Conservation (phyloP, 805 yeast genomes). For the Martiniozyma abietophila region DNA sequence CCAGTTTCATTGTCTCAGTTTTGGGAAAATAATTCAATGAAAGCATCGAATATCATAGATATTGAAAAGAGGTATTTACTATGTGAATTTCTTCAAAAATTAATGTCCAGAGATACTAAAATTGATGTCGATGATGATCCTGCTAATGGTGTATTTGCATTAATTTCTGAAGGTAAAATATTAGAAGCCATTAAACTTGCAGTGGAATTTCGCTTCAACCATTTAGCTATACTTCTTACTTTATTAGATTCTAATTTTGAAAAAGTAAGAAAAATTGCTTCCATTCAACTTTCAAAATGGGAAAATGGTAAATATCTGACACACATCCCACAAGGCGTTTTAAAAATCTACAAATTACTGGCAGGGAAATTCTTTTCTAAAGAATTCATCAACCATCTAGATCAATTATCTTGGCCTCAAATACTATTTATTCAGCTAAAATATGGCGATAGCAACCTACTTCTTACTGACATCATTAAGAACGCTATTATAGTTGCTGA, state of each 20-base stretch:
- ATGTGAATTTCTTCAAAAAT: slow-evolving; percentile 47
- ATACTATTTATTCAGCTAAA: slow-evolving; percentile 50
- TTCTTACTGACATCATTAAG: slow-evolving; percentile 26
- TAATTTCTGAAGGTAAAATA: slow-evolving; percentile 46
- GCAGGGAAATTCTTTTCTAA: slow-evolving; percentile 37
- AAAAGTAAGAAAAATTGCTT: slow-evolving; percentile 45
- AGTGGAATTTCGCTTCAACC: slow-evolving; percentile 50
- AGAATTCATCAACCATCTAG: slow-evolving; percentile 26
- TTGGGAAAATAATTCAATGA: slow-evolving; percentile 6
- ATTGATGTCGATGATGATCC: slow-evolving; percentile 35
- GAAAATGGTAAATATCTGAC: slow-evolving; percentile 29
- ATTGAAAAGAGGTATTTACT: slow-evolving; percentile 36
- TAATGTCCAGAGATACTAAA: slow-evolving; percentile 30
- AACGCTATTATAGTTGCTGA: slow-evolving; percentile 16
- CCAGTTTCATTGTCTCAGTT: slow-evolving; percentile 7
- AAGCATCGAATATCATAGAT: slow-evolving; percentile 13
- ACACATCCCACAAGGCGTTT: slow-evolving; percentile 43
- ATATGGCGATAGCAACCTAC: slow-evolving; percentile 44
- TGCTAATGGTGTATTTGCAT: slow-evolving; percentile 42
- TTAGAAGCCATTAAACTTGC: slow-evolving; percentile 57
- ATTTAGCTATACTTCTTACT: slow-evolving; percentile 62
- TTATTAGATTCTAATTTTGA: slow-evolving; percentile 63
- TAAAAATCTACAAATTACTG: slow-evolving; percentile 56
- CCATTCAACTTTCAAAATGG: slow-evolving; percentile 63
- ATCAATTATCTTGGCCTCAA: slow-evolving; percentile 57